Conservation (phyloP, 2,329 filamentous ascomycete species). For the Paraphoma sp. region DNA sequence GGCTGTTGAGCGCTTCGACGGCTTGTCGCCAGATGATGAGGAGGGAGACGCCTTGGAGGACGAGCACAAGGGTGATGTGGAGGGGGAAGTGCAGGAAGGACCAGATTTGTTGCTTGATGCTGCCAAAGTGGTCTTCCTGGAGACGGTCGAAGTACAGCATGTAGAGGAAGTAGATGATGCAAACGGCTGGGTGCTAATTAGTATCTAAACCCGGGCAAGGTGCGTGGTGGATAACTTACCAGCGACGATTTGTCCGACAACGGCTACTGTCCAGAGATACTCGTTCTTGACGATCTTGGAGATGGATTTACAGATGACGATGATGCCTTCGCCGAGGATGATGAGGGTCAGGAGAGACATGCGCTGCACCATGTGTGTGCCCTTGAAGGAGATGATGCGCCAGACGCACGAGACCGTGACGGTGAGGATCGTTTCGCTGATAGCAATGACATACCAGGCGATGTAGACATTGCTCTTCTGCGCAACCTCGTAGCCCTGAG, state of each 20-base stretch:
- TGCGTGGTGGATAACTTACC: neutral
- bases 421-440: constrained; percentile 38
- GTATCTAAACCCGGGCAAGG: neutral
- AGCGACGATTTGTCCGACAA: constrained; percentile 43
- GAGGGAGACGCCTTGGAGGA: constrained; percentile 41
- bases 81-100: constrained; percentile 41
- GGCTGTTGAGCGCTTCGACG: constrained; percentile 22
- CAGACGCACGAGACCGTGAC: constrained; percentile 40
- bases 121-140: constrained; percentile 39
- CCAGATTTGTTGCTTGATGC: constrained; percentile 43
- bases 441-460: constrained; percentile 60
- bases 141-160: constrained; percentile 45
- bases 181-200: constrained; percentile 15
- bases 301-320: constrained; percentile 44
- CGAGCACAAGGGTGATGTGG: constrained; percentile 35
- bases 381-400: constrained; percentile 46
- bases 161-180: constrained; percentile 46
- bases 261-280: constrained; percentile 29
- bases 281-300: constrained; percentile 44
- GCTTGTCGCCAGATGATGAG: constrained; percentile 43
- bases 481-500: neutral
- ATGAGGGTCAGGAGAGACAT: constrained; percentile 50
- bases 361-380: constrained; percentile 46
- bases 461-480: constrained; percentile 49
- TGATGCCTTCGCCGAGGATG: constrained; percentile 49